Base-by-base conservation (phyloP, 495 filamentous ascomycete species). In the Talaromyces trachyspermus region DNA sequence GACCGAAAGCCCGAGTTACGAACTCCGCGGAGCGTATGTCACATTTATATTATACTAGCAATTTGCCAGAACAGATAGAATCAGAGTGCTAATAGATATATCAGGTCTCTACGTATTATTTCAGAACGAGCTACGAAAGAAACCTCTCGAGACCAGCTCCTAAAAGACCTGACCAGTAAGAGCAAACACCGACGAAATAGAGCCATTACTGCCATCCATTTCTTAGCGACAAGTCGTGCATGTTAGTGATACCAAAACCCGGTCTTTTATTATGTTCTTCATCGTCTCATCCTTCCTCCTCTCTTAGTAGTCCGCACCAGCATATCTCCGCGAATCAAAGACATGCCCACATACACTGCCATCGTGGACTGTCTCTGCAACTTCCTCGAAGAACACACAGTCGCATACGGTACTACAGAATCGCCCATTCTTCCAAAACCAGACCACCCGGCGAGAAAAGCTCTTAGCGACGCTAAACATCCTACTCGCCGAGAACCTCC, bases 21-120 rank as follows among this genome's bases (percentile, higher is more conserved):
- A 76, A 44, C 71, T 77, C 43, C 67, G 71, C 53, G 61, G 68
- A 46, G 70, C 72, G 74, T 77, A 74, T 44, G 72, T 46, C 25
- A 20, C 46, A 10, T 14, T 22, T 3, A 5, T 20, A 40, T 12
- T 17, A 9, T 43, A n/a, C 4, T 7, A 26, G 3, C n/a, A 20
- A 11, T 35, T 29, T 22, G 9, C 8, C 11, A 26, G 14, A 25
- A 22, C 17, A 33, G 12, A 26, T 19, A 8, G 10, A 43, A 33
- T 18, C 35, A 24, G 3, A 39, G 17, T 9, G 11, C 11, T 42
- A 12, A 11, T 17, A 14, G 6, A 5, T n/a, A 15, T 37, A 18
- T 19, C 25, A 38, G 32, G 7, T 68, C 73, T 23, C 50, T 74
- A 30, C 71, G 69, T 11, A 75, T 78, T 0, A 69, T 78, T 22